Conservation (phyloP, 108 stramenopile species). For the Cyclotella baltica region DNA sequence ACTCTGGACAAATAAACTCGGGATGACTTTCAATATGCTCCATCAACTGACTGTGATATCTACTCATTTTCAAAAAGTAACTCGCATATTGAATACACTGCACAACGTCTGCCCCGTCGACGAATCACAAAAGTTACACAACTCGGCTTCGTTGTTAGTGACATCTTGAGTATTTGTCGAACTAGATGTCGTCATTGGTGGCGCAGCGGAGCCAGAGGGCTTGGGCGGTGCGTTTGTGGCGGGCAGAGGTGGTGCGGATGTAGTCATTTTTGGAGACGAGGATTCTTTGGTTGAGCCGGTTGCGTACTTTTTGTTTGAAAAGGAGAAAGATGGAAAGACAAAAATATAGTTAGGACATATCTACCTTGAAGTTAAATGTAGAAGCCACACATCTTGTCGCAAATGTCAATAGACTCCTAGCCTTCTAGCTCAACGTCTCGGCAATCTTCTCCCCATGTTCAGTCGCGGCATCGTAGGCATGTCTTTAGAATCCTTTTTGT, state of each 20-base stretch:
- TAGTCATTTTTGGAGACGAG: no score
- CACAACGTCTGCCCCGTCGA: constrained; percentile 90
- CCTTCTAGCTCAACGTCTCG: constrained; percentile 87
- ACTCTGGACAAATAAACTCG: no score
- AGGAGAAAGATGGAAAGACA: no score
- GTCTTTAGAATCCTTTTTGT: constrained; percentile 99
- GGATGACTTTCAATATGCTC: no score
- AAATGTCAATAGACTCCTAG: no score
- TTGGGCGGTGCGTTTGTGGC: constrained; percentile 88
- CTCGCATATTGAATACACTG: constrained; percentile 94
- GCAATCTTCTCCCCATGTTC: constrained; percentile 98
- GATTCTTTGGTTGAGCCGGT: no score
- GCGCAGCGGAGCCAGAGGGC: no score
- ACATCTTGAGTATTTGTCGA: constrained; percentile 94
- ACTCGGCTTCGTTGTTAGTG: constrained; percentile 94
- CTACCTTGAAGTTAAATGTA: no score
- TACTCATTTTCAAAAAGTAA: constrained; percentile 98
- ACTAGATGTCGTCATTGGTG: constrained; percentile 96
- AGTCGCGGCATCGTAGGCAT: constrained; percentile 96
- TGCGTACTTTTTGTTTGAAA: no score
- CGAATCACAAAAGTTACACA: constrained; percentile 90
- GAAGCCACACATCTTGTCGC: no score
- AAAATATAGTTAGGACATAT: no score
- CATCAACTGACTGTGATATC: constrained; percentile 85
- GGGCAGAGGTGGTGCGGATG: constrained; percentile 81